Evolutionary conservation across 2,329 filamentous ascomycete species (phyloP).

Genomic region (Venturia effusa): DNA sequence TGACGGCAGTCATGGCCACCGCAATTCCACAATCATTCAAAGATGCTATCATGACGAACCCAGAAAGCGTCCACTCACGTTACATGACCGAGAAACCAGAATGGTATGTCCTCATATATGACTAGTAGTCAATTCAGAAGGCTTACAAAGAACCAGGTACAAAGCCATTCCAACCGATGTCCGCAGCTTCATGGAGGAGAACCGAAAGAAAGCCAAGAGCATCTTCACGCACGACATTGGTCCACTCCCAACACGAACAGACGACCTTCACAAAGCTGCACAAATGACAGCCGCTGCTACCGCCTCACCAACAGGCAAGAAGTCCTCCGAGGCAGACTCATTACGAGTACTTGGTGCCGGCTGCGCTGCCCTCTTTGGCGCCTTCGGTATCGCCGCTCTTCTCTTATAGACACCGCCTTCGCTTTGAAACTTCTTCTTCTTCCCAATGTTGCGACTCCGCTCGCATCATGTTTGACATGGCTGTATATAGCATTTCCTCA

Average conservation of each 20-base stretch:
- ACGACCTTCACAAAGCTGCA: not conserved
- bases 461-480: not conserved
- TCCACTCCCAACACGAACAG: slow-evolving; percentile 2
- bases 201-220: slow-evolving; percentile 9
- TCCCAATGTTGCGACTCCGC: not conserved
- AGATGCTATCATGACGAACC: slow-evolving; percentile 4
- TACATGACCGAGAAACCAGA: slow-evolving; percentile 3
- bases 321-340: slow-evolving; percentile 3
- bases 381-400: slow-evolving; percentile 5
- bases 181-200: slow-evolving; percentile 6
- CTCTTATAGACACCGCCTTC: not conserved
- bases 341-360: not conserved
- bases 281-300: not conserved
- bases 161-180: slow-evolving; percentile 5
- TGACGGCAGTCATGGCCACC: slow-evolving; percentile 7
- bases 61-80: not conserved
- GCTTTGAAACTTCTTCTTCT: not conserved
- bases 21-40: slow-evolving; percentile 2
- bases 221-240: slow-evolving; percentile 8
- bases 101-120: not conserved
- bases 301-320: not conserved
- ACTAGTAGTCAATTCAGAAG: not conserved
- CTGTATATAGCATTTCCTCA: not conserved
- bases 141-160: not conserved
- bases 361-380: slow-evolving; percentile 1